phyloP scores from a whole-genome alignment of 1,139 yeast species.

The Geotrichum reessii region DNA sequence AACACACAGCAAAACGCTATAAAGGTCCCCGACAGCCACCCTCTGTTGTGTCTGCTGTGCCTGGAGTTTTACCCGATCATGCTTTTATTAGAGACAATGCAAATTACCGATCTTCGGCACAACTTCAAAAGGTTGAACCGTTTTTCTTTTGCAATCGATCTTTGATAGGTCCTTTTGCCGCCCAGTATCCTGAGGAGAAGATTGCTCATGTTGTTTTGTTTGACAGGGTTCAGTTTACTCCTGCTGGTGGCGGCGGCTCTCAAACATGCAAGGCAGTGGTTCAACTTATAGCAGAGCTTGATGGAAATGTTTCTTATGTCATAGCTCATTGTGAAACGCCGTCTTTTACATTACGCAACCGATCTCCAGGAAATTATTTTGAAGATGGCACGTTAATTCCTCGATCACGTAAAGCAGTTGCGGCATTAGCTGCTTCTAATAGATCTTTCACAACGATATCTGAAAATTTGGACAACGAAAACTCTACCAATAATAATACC shows the following conservation, averaged over 20 bases:
- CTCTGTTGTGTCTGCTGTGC: constrained; percentile 16
- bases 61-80: constrained; percentile 19
- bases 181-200: constrained; percentile 16
- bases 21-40: constrained; percentile 16
- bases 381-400: constrained; percentile 17
- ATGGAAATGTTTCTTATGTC: constrained; percentile 14
- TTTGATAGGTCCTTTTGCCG: constrained; percentile 15
- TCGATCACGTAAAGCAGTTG: constrained; percentile 8
- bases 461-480: not conserved
- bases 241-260: constrained; percentile 18
- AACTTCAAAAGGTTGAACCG: constrained; percentile 16
- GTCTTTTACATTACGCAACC: constrained; percentile 14
- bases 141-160: constrained; percentile 11
- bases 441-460: not conserved
- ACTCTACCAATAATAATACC: not conserved
- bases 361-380: constrained; percentile 17
- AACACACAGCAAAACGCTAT: constrained; percentile 18
- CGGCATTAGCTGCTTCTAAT: not conserved
- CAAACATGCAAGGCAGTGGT: constrained; percentile 15
- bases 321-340: constrained; percentile 18
- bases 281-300: constrained; percentile 15
- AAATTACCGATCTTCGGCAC: constrained; percentile 14
- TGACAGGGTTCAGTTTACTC: constrained; percentile 19
- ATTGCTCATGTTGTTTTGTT: constrained; percentile 17
- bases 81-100: constrained; percentile 18